phyloP scores from a whole-genome alignment of 1,284 basidiomycete genomes.

The Rhodotorula sp. region DNA sequence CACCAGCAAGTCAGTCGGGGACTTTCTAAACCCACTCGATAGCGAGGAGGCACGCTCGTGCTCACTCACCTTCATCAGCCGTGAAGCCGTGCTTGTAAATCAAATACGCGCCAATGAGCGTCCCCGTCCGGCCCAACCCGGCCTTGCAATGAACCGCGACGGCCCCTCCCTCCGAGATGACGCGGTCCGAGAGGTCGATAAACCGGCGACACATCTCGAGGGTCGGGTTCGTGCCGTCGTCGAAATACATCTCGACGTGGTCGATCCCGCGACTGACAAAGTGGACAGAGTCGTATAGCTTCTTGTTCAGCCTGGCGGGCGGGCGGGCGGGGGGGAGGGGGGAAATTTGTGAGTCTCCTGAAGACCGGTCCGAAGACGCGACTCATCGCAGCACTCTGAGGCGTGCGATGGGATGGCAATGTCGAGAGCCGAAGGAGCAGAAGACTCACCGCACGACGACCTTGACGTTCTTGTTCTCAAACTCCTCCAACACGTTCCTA shows the following conservation, averaged over 20 bases:
- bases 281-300: conserved; percentile 81
- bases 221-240: conserved; percentile 96
- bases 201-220: conserved; percentile 91
- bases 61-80: conserved; percentile 66
- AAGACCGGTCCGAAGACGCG: neutral
- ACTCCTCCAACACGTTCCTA: conserved; percentile 86
- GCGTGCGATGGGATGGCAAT: neutral
- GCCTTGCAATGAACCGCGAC: conserved; percentile 78
- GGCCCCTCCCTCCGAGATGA: conserved; percentile 63
- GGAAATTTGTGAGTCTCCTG: neutral
- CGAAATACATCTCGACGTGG: conserved; percentile 91
- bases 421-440: neutral
- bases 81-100: conserved; percentile 99
- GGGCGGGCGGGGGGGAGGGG: too few species aligned
- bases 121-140: conserved; percentile 87
- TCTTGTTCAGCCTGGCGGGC: conserved; percentile 72
- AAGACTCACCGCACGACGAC: conserved; percentile 66
- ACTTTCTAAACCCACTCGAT: neutral
- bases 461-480: conserved; percentile 79
- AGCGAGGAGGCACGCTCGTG: neutral
- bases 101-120: conserved; percentile 93
- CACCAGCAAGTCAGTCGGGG: neutral
- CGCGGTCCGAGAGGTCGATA: conserved; percentile 76
- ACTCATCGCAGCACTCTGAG: too few species aligned
- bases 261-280: conserved; percentile 86